phyloP scores from a whole-genome alignment of 768 basidiomycete species.

The Roridomyces roridus region DNA sequence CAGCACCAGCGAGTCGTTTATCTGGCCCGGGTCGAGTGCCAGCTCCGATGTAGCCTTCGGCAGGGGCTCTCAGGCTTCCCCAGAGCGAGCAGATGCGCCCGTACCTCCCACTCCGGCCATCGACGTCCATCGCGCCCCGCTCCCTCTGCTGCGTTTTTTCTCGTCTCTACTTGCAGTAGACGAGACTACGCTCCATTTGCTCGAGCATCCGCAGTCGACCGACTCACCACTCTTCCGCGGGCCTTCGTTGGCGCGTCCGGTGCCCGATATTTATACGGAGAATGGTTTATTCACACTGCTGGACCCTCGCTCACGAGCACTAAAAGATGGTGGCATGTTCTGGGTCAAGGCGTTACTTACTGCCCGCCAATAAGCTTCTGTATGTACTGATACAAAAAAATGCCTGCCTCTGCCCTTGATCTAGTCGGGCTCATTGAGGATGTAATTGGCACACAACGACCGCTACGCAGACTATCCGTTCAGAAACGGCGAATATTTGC shows the following conservation, averaged over 20 bases:
- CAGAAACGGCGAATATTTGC: conserved; percentile 38
- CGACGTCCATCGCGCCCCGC: not conserved
- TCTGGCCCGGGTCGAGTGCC: not conserved
- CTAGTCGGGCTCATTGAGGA: conserved; percentile 10
- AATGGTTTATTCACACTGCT: conserved; percentile 9
- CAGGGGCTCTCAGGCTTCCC: too few species aligned
- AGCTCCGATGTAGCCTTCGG: not conserved
- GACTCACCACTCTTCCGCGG: conserved; percentile 17
- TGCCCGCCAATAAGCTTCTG: not conserved
- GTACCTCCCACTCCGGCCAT: not conserved
- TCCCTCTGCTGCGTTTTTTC: conserved; percentile 1
- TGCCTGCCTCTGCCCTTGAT: not conserved
- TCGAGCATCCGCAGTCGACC: not conserved
- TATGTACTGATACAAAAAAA: not conserved
- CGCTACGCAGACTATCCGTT: conserved; percentile 21
- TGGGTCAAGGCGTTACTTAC: not conserved
- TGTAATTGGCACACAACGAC: conserved; percentile 10
- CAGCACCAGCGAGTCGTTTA: not conserved
- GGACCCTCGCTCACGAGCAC: not conserved
- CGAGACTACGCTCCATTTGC: conserved; percentile 4
- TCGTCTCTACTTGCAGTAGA: conserved; percentile 15
- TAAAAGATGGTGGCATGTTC: too few species aligned
- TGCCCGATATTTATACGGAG: not conserved
- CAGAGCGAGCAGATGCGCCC: not conserved
- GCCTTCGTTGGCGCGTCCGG: not conserved